Evolutionary conservation across 2,329 filamentous ascomycete species (phyloP).

Genomic region (Periconia sp.): DNA sequence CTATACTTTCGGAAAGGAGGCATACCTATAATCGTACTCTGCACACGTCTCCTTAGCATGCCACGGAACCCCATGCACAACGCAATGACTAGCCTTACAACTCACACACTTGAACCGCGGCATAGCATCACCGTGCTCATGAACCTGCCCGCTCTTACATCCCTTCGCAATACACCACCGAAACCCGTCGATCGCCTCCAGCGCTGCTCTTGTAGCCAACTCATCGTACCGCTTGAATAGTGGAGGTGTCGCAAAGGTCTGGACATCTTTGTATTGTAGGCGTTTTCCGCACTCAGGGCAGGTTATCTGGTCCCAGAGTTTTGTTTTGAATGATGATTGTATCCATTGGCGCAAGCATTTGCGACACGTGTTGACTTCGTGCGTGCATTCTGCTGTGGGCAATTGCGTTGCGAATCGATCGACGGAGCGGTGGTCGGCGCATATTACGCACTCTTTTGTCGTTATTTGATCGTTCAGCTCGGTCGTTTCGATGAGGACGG

Average conservation of each 20-base stretch:
- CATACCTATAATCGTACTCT: conserved; percentile 45
- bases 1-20: too few relatives aligned
- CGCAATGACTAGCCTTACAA: conserved; percentile 46
- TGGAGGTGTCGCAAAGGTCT: conserved; percentile 51
- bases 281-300: conserved; percentile 60
- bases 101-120: conserved; percentile 50
- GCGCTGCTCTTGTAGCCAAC: conserved; percentile 51
- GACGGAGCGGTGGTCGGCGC: conserved; percentile 36
- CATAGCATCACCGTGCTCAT: conserved; percentile 47
- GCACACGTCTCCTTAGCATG: conserved; percentile 48
- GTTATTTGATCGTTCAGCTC: too few relatives aligned
- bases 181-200: conserved; percentile 55
- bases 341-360: conserved; percentile 50
- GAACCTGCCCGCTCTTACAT: conserved; percentile 61
- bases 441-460: conserved; percentile 37
- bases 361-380: conserved; percentile 42
- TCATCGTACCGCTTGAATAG: conserved; percentile 55
- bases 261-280: conserved; percentile 55
- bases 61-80: conserved; percentile 44
- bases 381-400: conserved; percentile 42
- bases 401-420: conserved; percentile 39
- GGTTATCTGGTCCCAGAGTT: conserved; percentile 55
- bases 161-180: conserved; percentile 58
- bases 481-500: too few relatives aligned
- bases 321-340: conserved; percentile 39